Base-by-base conservation (phyloP, 1,284 basidiomycete species). In the Trametes hirsuta region DNA sequence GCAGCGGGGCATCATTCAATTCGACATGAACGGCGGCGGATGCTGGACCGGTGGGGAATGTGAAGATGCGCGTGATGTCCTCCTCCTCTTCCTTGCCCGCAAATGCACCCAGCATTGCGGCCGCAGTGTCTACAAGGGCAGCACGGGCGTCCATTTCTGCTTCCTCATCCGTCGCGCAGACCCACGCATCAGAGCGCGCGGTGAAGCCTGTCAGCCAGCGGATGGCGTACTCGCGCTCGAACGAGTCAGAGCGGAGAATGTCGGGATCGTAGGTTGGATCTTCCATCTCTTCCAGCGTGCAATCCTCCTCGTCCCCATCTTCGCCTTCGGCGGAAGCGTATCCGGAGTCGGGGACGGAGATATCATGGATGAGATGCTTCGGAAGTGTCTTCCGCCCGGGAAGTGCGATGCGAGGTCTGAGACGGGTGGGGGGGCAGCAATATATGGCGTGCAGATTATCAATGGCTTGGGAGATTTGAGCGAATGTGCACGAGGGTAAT, bases 1-100 rank as follows among this genome's bases (percentile, higher is more conserved):
- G 79, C 46, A 94, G 79, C 1, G 91, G 85, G 3, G 87, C 92
- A 69, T 95, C 93, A 71, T 92, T 91, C 34, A 95, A 78, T 65
- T 89, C 83, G 47, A 94, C 81, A 1, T 70, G 69, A 24, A 87
- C 66, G 18, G 64, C 58, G 18, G 46, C 63, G 2, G 35, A 45
- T 15, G 37, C 47, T 14, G 30, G 14, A 2, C 46, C 44, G 18
- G 59, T 51, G 21, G 78, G 70, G 69, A 91, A 90, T 2, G 73
- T 65, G 68, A 90, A 88, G 1, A 72, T 72, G 51, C 86, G 80
- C 10, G 81, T 81, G 51, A 88, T 68, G 4, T 80, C 76, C 35
- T 79, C 77, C 34, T 78, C 72, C 11, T 76, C 72, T 15, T 71
- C 71, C 25, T 70, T 69, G 10, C 77, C 74, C 2, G 79, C 77